Percentiles rank a stretch among this genome's conserved stretches.
phyloP scores from a whole-genome alignment of 106 monocot genomes.

The Iris macrosiphon region DNA sequence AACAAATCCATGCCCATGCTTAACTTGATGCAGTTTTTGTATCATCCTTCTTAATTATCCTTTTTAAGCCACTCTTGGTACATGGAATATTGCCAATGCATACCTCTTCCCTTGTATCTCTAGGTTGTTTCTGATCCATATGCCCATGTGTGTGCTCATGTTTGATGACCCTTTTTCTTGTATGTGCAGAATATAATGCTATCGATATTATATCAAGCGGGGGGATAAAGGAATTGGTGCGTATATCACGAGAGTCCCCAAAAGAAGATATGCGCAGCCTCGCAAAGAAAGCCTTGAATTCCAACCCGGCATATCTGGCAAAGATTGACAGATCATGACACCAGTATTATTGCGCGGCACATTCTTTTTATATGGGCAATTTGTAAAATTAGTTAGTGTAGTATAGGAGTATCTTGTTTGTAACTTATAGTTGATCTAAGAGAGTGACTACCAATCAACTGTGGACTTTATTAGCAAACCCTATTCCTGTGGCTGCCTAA shows the following conservation, averaged over 20 bases:
- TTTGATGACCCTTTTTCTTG: too few relatives aligned
- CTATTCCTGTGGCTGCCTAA: too few relatives aligned
- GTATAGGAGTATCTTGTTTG: not conserved
- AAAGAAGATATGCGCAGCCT: slow-evolving; percentile 64
- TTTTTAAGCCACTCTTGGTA: too few relatives aligned
- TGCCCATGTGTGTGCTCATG: too few relatives aligned
- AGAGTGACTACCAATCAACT: not conserved
- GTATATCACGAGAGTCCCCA: slow-evolving; percentile 56
- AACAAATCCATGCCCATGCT: too few relatives aligned
- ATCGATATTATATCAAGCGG: slow-evolving; percentile 43
- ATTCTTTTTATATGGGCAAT: not conserved
- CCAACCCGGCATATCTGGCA: slow-evolving; percentile 27
- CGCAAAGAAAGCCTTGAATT: slow-evolving; percentile 57
- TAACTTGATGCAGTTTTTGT: too few relatives aligned
- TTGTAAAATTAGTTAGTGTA: not conserved
- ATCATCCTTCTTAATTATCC: too few relatives aligned
- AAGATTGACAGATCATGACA: not conserved
- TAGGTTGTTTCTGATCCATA: too few relatives aligned
- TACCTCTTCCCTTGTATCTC: too few relatives aligned
- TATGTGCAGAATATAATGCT: slow-evolving; percentile 39
- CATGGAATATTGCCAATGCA: too few relatives aligned
- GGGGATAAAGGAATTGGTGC: slow-evolving; percentile 44
- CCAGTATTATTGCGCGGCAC: not conserved
- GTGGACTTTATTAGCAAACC: too few relatives aligned
- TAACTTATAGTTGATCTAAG: not conserved